Evolutionary conservation across 352 stramenopile genomes (phyloP), one percentile per base, ranked within the genome.

Genomic region (Pythium aphanidermatum): DNA sequence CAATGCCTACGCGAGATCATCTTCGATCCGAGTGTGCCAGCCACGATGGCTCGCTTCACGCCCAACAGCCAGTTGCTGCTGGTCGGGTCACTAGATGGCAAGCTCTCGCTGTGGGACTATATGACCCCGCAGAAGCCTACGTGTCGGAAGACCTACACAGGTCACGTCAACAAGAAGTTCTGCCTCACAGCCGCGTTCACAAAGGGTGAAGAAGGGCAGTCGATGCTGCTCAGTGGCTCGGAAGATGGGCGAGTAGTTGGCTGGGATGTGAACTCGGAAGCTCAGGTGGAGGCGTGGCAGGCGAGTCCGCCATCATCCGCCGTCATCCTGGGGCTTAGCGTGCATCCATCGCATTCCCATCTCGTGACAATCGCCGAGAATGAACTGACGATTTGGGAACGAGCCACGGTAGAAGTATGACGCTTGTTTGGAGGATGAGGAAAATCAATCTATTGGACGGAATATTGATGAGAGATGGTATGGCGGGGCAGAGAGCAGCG

Each of bases 1-100:
- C 86, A 97, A 63, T 98, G 95, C 65, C 65, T 98, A 20, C 96
- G 96, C 30, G 97, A 95, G 24, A 78, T 97, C 23, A 84, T 97
- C 31, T 42, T 70, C 27, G 66, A 79, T 9, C 64, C 70, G 5
- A 60, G 68, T 1, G 70, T 64, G 14, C 74, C 79, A 3, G 76
- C 89, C 32, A 85, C 75, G 16, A 81, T 78, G 51, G 89, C 92
- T 5, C 74, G 65, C 13, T 99, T 98, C 66, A 87, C 86, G 24
- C 92, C 95, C 26, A 98, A 99, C 62, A 90, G 90, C 27, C 83
- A 90, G 31, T 98, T 87, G 57, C 69, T 98, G 12, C 54, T 99
- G 11, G 81, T 84, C 19, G 86, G 86, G 17, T 96, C 83, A 4
- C 74, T 98, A 24, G 95, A 98, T 62, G 76, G 74, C 4, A 82